Evolutionary conservation across 176 grass and related monocot species (phyloP), one percentile per base, ranked within the genome.

Genomic region (Aegilops speltoides): DNA sequence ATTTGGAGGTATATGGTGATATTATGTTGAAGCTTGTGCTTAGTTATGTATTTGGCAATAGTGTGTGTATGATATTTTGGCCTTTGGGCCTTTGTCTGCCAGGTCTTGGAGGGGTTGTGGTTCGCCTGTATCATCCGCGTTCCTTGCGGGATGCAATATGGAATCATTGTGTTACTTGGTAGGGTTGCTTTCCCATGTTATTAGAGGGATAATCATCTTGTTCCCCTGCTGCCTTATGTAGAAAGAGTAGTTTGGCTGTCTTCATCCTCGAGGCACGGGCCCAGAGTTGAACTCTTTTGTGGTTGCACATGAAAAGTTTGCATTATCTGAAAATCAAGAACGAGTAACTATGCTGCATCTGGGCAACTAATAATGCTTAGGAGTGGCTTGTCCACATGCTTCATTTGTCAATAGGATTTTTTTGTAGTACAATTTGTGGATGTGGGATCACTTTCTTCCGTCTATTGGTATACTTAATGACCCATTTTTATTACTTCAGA

Each of bases 201-300:
- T 22, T 19, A 33, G 5, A 79, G 69, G 46, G 64, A 34, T 79
- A 29, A 71, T 24, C 50, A 69, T 72, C 19, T 24, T 25, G 13
- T 43, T 62, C 25, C 16, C 33, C 17, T 86, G 52, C 52, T 71
- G 50, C 9, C 3, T 86, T 86, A 70, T 86, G 77, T 72, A 24
- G 76, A 56, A 62, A 79, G 36, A 62, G 52, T 38, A 52, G 19
- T 59, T 59, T 59, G 54, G 54, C 54, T 59, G 54, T 59, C 19
- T 22, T 6, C 54, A 59, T 59, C 54, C 54, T 59, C 19, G 7
- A 59, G 19, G 7, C 54, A 59, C 54, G 2, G 19, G 19, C 54
- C 54, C 19, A 6, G 54, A 59, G 54, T 59, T 59, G 54, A 22
- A 59, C 54, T 57, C 52, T 20, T 56, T 20, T 57, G 52, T 59